These are phyloP conservation scores for Hymenoscyphus repandus DNA, from an alignment of 2,329 filamentous ascomycete genomes.

Conservation along the genomic window DNA sequence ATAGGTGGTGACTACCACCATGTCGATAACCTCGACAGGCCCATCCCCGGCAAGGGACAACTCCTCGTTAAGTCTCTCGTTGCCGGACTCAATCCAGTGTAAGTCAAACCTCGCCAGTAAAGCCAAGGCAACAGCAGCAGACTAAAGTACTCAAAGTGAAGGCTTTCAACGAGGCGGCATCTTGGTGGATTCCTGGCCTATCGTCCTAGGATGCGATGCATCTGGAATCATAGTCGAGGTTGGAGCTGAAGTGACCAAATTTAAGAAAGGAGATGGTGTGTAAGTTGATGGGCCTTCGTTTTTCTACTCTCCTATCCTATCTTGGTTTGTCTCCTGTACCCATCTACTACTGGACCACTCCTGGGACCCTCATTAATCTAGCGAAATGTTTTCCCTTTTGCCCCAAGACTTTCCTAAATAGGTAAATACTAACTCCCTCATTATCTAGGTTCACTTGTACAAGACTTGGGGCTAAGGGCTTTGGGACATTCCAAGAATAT, in stretches of 20 bases:
- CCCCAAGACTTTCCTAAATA: too few species aligned
- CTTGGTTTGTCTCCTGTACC: too few species aligned
- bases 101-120: conserved; percentile 2
- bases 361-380: too few species aligned
- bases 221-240: conserved; percentile 31
- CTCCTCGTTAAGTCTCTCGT: conserved; percentile 34
- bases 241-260: conserved; percentile 28
- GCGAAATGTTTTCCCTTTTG: too few species aligned
- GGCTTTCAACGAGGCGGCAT: conserved; percentile 30
- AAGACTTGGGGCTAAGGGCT: conserved; percentile 31
- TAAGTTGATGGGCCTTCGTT: too few species aligned
- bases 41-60: conserved; percentile 31
- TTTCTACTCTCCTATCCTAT: too few species aligned
- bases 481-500: conserved; percentile 35
- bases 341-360: too few species aligned
- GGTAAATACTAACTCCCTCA: too few species aligned
- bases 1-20: conserved; percentile 15
- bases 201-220: conserved; percentile 36
- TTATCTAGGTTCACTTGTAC: conserved; percentile 34
- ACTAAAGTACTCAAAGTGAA: conserved; percentile 22
- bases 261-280: conserved; percentile 34
- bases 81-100: conserved; percentile 36
- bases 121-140: conserved; percentile 9
- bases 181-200: conserved; percentile 32
- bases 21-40: conserved; percentile 21